Base-by-base conservation (phyloP, 805 yeast species). In the Lipomyces yamanashiensis region DNA sequence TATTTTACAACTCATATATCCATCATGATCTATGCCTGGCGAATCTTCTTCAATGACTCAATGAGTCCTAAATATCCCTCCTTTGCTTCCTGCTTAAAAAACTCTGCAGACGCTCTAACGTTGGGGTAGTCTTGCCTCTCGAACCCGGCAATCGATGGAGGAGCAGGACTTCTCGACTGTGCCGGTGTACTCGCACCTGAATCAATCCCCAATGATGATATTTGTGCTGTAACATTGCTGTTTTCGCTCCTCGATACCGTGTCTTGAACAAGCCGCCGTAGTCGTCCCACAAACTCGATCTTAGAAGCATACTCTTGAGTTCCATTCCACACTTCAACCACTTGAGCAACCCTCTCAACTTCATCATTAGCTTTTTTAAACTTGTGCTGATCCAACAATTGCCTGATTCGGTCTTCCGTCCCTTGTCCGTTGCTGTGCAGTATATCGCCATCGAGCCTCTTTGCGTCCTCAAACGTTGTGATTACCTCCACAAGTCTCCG, bases 61-160 rank as follows among this genome's bases (percentile, higher is more conserved):
- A 64, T 50, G 28, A 64, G 39, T 9, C 68, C 68, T 13, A 59
- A 33, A 37, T 62, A 61, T 28, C 68, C 68, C 33, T 64, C 68
- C 48, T 56, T 58, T 17, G 68, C 68, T 34, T 64, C 68, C 43
- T 64, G 68, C 51, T 50, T 58, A n/a, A 64, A 48, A 37, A 48
- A 58, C 56, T 64, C 68, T 8, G 68, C 68, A 12, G 68, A 64
- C n/a, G 68, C 62, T 17, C 67, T 51, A 48, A 61, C 59, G 33
- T 57, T 61, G 10, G 63, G 61, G 41, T 55, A 59, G 10, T 59
- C 67, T 34, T 56, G 61, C n/a, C 59, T 40, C 17, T 59, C 66
- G 39, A 49, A 43, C 6, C 36, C 34, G 17, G 60, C 36, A 7
- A 28, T 37, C 13, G 48, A 44, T 34, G 58, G 57, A 15, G 54